Conservation (phyloP, 2,329 filamentous ascomycete genomes). For the Colletotrichum higginsianum region DNA sequence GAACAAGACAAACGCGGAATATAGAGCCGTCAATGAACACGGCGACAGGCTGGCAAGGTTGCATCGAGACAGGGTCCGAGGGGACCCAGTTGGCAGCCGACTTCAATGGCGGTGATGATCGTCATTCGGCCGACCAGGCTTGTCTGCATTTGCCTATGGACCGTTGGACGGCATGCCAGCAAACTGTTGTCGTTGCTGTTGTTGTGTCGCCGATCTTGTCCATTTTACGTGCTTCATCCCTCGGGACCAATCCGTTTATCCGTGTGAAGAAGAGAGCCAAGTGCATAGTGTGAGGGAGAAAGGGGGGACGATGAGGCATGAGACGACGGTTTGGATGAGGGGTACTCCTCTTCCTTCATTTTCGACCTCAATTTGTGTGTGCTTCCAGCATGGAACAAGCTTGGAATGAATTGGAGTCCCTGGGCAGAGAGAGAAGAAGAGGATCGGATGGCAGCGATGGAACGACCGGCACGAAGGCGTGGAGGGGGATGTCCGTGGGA, state of each 20-base stretch:
- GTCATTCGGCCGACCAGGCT: slow-evolving; percentile 37
- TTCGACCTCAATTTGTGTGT: neutral
- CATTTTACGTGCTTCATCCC: slow-evolving; percentile 11
- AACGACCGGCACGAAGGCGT: neutral
- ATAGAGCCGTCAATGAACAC: slow-evolving; percentile 27
- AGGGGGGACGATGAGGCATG: neutral
- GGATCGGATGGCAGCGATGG: slow-evolving; percentile 7
- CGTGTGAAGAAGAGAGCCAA: neutral
- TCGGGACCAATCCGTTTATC: slow-evolving; percentile 7
- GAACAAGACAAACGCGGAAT: slow-evolving; percentile 17
- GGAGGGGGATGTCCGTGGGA: slow-evolving; percentile 10
- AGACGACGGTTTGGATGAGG: neutral
- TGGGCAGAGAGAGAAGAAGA: neutral
- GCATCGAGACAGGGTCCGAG: slow-evolving; percentile 21
- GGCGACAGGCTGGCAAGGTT: slow-evolving; percentile 27
- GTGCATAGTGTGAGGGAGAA: neutral
- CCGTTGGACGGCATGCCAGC: neutral
- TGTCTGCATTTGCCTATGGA: slow-evolving; percentile 6
- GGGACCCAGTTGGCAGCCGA: slow-evolving; percentile 9
- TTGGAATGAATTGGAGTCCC: neutral
- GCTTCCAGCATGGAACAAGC: slow-evolving; percentile 19
- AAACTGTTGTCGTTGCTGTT: neutral
- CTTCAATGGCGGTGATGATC: slow-evolving; percentile 28
- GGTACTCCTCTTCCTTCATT: neutral
- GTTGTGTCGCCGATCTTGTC: slow-evolving; percentile 1